Evolutionary conservation across 2,329 filamentous ascomycete species (phyloP).

Genomic region (Colletotrichum lindemuthianum): DNA sequence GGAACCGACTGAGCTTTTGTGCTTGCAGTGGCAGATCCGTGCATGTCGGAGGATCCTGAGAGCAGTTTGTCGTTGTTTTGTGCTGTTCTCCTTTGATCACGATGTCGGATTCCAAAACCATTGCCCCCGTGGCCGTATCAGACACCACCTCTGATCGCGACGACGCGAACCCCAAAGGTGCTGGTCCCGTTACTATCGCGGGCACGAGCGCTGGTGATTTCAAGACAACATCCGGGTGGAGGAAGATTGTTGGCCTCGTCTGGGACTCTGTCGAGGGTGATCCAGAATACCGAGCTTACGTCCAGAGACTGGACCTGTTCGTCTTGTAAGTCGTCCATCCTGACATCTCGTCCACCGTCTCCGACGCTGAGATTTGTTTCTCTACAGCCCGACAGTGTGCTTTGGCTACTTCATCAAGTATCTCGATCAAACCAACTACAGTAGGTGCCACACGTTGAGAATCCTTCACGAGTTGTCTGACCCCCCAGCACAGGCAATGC

Average conservation of each 20-base stretch:
- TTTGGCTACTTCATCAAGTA: conserved; percentile 37
- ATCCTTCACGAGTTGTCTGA: background rate
- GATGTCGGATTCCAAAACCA: conserved; percentile 14
- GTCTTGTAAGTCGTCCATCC: conserved; percentile 1
- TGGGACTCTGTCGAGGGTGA: conserved; percentile 26
- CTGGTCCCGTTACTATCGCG: background rate
- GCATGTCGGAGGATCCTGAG: background rate
- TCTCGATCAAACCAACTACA: conserved; percentile 45
- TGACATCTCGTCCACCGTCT: background rate
- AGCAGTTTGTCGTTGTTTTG: background rate
- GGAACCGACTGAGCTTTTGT: background rate
- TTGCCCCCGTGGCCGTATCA: conserved; percentile 10
- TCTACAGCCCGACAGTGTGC: conserved; percentile 16
- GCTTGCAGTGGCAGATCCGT: background rate
- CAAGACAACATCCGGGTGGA: background rate
- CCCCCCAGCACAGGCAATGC: conserved; percentile 36
- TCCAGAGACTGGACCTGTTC: conserved; percentile 23
- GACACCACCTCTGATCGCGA: conserved; percentile 9
- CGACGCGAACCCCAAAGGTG: conserved; percentile 10
- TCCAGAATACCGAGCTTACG: conserved; percentile 19
- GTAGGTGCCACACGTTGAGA: background rate
- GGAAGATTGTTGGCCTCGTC: conserved; percentile 16
- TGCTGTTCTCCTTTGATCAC: background rate
- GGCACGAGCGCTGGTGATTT: background rate
- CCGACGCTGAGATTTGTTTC: background rate